Evolutionary conservation across 345 rosid genomes (phyloP), one percentile per base, ranked within the genome.

Genomic region (Gossypium anomalum): DNA sequence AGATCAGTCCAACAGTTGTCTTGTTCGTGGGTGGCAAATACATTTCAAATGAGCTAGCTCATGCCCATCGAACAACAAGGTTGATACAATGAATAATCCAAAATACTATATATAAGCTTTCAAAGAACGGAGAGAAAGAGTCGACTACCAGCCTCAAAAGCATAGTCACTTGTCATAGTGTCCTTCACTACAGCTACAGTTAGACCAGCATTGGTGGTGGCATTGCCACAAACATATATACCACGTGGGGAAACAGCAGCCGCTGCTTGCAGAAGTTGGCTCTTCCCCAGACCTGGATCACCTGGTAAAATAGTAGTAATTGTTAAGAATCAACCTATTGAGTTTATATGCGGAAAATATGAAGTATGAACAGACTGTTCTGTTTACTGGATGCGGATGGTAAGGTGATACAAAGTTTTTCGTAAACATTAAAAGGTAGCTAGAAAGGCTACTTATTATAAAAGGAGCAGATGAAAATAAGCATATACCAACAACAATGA

Each of bases 201-300:
- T 75, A 72, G 47, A 52, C 60, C 73, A 29, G 73, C 73, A 70
- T 52, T 70, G 47, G 73, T 70, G 45, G 98, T 91, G 62, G 91
- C 94, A 86, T 95, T 95, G 70, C 73, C 71, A 67, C 98, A 95
- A 27, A 95, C 99, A 82, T 93, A 93, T 72, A 95, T 93, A 68
- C 99, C 99, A 71, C 99, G 92, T 55, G 99, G 96, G 73, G 98
- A 91, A 82, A 95, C 80, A 75, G 94, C 83, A 47, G 98, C 89
- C 64, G 98, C 99, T 73, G 99, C 98, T 91, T 95, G 99, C 75
- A 95, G 86, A 73, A 95, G 86, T 79, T 93, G 99, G 77, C 98
- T 93, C 88, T 95, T 95, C n/a, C 98, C 99, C 48, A 95, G 85
- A 81, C 99, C 99, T 76, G 99, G 99, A 83, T 95, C 99, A 78